Evolutionary conservation across 2,329 filamentous ascomycete species (phyloP), one percentile per base, ranked within the genome.

Genomic region (Ophiostoma ips): DNA sequence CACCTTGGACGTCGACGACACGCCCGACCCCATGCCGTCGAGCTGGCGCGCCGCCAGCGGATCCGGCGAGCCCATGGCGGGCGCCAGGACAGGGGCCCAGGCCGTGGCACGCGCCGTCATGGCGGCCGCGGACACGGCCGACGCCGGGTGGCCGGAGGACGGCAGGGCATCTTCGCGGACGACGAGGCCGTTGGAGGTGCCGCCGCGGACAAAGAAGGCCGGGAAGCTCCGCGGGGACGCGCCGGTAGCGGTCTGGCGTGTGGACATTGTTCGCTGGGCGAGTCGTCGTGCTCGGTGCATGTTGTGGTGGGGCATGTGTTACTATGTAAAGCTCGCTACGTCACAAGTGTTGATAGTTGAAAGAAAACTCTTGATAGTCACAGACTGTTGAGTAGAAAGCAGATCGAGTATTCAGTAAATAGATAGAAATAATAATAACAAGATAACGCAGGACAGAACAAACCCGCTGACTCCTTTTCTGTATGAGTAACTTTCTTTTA

Each of bases 1-100:
- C 16, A 87, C 69, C 62, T 88, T 88, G 50, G 77, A 83, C 3
- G 84, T 73, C 45, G 75, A 81, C 10, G 80, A 84, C 48, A 83
- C 70, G 4, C 82, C 83, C 0, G 77, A 80, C 3, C 83, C 83
- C 62, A 87, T 72, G 9, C 83, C 83, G 60, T 87, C 74, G 1
- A 87, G 76, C 63, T 88, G 84, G 0, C 84, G 73, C 0, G 77
- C 81, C 61, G 81, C 71, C 5, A n/a, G 4, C 0, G 72, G 67
- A 57, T 87, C 84, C 0, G 79, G 80, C 3, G 76, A 78, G 31
- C 81, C 81, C 63, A 86, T 79, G 8, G 70, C 71, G 8, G 56
- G 48, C 3, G 57, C 53, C 10, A 63, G 55, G 19, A 61, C 46
- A 0, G 45, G 15, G 12, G n/a, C 31, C 61, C 61, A 63, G 11